These are phyloP conservation scores for Leucocoprinus leucothites DNA, from an alignment of 768 basidiomycete species.

Conservation along the genomic window DNA sequence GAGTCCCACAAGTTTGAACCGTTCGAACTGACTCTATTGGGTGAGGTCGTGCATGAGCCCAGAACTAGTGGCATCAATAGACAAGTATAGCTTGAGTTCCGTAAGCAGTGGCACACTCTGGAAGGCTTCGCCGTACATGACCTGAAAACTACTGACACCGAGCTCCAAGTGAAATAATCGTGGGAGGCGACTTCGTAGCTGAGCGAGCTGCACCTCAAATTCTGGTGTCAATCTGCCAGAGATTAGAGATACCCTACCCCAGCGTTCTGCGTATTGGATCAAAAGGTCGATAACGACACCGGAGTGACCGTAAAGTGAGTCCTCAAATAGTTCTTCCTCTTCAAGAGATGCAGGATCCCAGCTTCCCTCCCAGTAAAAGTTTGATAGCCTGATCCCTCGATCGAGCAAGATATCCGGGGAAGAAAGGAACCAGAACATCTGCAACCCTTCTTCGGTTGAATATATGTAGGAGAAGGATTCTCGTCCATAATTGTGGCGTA, in stretches of 20 bases:
- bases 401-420: conserved; percentile 4
- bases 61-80: not conserved
- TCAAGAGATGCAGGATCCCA: conserved; percentile 16
- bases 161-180: not conserved
- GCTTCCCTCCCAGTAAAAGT: conserved; percentile 3
- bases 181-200: conserved; percentile 12
- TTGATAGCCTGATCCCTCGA: conserved; percentile 3
- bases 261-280: conserved; percentile 20
- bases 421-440: not conserved
- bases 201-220: conserved; percentile 20
- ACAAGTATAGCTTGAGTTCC: not conserved
- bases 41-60: not conserved
- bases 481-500: conserved; percentile 38
- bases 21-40: not conserved
- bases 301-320: conserved; percentile 16
- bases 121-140: not conserved
- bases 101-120: not conserved
- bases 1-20: not conserved
- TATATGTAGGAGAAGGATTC: conserved; percentile 24
- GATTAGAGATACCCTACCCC: conserved; percentile 18
- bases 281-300: conserved; percentile 20
- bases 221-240: conserved; percentile 14
- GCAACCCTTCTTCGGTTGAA: conserved; percentile 11
- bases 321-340: conserved; percentile 15
- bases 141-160: not conserved